phyloP scores from a whole-genome alignment of 768 basidiomycete genomes.

The Agrocybe pediades region DNA sequence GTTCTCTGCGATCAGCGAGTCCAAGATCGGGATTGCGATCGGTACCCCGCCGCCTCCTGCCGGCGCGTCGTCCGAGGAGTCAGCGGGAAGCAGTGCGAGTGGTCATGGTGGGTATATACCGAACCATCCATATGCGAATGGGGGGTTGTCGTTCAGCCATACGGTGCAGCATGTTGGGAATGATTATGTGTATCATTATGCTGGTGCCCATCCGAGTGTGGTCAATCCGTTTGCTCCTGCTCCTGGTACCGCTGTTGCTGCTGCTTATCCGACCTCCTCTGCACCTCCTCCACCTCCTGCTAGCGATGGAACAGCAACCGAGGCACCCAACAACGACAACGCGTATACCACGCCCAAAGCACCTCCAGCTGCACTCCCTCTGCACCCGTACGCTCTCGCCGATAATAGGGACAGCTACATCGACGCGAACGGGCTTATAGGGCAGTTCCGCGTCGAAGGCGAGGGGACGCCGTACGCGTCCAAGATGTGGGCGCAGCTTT shows the following conservation, averaged over 20 bases:
- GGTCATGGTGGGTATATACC: slow-evolving; percentile 35
- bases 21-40: slow-evolving; percentile 38
- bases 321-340: too few relatives aligned
- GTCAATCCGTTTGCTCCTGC: slow-evolving; percentile 12
- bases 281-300: too few relatives aligned
- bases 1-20: slow-evolving; percentile 30
- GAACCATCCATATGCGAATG: slow-evolving; percentile 53
- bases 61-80: slow-evolving; percentile 27
- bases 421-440: slow-evolving; percentile 31
- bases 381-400: slow-evolving; percentile 48
- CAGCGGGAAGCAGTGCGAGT: too few relatives aligned
- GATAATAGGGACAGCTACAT: slow-evolving; percentile 36
- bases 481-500: slow-evolving; percentile 55
- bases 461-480: slow-evolving; percentile 39
- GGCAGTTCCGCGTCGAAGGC: slow-evolving; percentile 35
- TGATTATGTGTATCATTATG: slow-evolving; percentile 16
- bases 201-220: slow-evolving; percentile 35
- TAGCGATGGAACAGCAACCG: too few relatives aligned
- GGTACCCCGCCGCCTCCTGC: slow-evolving; percentile 36
- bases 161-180: background rate
- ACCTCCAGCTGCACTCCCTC: slow-evolving; percentile 35
- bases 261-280: too few relatives aligned
- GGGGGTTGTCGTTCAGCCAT: slow-evolving; percentile 32
- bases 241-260: slow-evolving; percentile 29
- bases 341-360: too few relatives aligned